Evolutionary conservation across 2,329 filamentous ascomycete species (phyloP).

Genomic region (Calonectria naviculata): DNA sequence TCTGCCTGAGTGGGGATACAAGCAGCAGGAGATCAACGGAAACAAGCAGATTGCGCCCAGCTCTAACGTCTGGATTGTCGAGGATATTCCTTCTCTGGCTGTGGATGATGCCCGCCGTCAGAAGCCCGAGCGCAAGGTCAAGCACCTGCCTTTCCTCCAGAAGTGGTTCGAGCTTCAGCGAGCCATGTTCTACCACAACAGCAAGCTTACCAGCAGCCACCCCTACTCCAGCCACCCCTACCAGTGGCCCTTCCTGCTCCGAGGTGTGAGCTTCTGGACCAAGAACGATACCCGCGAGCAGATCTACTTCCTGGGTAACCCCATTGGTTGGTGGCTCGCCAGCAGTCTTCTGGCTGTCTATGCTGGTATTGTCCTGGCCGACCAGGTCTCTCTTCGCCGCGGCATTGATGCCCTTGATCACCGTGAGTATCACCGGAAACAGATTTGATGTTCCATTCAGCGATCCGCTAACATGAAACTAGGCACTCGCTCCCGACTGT

Average conservation of each 20-base stretch:
- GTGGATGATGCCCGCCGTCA: constrained; percentile 77
- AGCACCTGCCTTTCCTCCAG: constrained; percentile 85
- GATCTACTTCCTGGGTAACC: constrained; percentile 99
- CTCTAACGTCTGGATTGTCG: constrained; percentile 95
- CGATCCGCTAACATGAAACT: constrained; percentile 44
- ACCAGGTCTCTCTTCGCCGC: constrained; percentile 92
- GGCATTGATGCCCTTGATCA: constrained; percentile 93
- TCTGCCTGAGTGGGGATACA: constrained; percentile 96
- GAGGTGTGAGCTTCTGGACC: constrained; percentile 99
- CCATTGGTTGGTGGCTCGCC: constrained; percentile 96
- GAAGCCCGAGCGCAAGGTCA: constrained; percentile 83
- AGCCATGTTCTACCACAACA: constrained; percentile 99
- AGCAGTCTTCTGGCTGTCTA: constrained; percentile 94
- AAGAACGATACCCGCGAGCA: constrained; percentile 94
- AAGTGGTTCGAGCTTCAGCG: constrained; percentile 98
- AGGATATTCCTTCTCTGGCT: constrained; percentile 86
- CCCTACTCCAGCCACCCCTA: constrained; percentile 95
- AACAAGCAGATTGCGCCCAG: constrained; percentile 94
- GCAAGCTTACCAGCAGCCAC: constrained; percentile 95
- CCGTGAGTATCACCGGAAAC: constrained; percentile 70
- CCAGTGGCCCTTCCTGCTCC: constrained; percentile 97
- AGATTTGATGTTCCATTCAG: not conserved
- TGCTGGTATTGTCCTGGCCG: constrained; percentile 89
- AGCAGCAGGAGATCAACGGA: constrained; percentile 98
- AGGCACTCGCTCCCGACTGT: constrained; percentile 92